Evolutionary conservation across 805 yeast species (phyloP), one percentile per base, ranked within the genome.

Genomic region (Schwanniomyces vanrijiae): DNA sequence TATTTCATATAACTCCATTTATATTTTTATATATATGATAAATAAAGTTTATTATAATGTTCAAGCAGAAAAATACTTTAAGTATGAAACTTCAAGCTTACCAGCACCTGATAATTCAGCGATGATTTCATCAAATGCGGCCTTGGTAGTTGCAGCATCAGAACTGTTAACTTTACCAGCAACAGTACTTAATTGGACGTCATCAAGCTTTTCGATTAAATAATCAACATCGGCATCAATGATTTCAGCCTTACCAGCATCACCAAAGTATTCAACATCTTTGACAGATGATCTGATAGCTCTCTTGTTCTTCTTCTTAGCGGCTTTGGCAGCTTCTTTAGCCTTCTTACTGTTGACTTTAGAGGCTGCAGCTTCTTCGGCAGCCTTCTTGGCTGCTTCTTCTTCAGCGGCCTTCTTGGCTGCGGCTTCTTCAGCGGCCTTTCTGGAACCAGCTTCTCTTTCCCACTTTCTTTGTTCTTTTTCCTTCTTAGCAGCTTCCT

Each of bases 251-350:
- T 81, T 81, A 51, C 71, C 81, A 49, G 84, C 86, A 60, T 85
- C 90, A 57, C 94, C 94, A 58, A 90, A 90, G 81, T 89, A 90
- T 48, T 78, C 87, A 58, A 77, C 82, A 38, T 88, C 97, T 78
- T 91, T 90, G 55, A 83, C 89, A 49, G 90, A 77, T 59, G 73
- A 71, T 81, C 98, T 89, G 55, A 94, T 71, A 37, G 84, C 70
- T 78, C 96, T 86, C 85, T 88, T 89, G 76, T 88, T 88, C 88
- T 94, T 94, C 96, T 94, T 94, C 80, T 90, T 91, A 45, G 97
- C 97, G 58, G 88, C 89, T 80, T 94, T 96, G 67, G 96, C 96
- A 58, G 92, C 86, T 79, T 92, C 96, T 81, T 92, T 92, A 60
- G 90, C 85, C 68, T 84, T 83, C 69, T 84, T 89, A 62, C 86